Evolutionary conservation across 2,329 filamentous ascomycete species (phyloP).

Genomic region (Colletotrichum sp.): DNA sequence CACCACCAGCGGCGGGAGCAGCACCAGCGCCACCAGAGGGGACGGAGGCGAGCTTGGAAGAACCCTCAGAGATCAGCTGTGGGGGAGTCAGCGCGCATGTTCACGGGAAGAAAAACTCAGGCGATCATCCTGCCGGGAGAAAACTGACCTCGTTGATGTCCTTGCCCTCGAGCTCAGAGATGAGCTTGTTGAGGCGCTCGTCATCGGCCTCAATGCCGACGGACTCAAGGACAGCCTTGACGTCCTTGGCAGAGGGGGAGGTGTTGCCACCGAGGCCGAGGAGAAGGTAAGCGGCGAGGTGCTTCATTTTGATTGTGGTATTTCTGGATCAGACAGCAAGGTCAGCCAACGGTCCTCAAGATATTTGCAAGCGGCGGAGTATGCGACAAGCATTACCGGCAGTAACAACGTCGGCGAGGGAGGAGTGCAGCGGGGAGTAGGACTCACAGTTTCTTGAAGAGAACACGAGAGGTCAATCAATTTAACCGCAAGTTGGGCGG

Average conservation of each 20-base stretch:
- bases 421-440: neutral
- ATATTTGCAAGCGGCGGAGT: neutral
- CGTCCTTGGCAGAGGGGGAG: slow-evolving; percentile 82
- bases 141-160: slow-evolving; percentile 84
- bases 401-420: neutral
- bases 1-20: slow-evolving; percentile 70
- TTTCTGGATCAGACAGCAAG: slow-evolving; percentile 26
- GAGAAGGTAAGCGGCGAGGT: slow-evolving; percentile 99
- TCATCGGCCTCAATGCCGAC: slow-evolving; percentile 94
- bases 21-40: slow-evolving; percentile 87
- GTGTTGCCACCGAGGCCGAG: slow-evolving; percentile 92
- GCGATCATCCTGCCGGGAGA: neutral
- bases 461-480: slow-evolving; percentile 98
- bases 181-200: slow-evolving; percentile 84
- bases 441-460: slow-evolving; percentile 42
- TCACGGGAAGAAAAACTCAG: neutral
- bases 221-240: slow-evolving; percentile 88
- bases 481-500: slow-evolving; percentile 98
- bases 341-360: slow-evolving; percentile 25
- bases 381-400: neutral
- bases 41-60: slow-evolving; percentile 95
- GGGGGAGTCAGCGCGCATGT: neutral
- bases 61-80: slow-evolving; percentile 90
- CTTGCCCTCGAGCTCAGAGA: slow-evolving; percentile 92
- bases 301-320: slow-evolving; percentile 86